These are phyloP conservation scores for Backusella parvicylindrica DNA, from an alignment of 192 early-diverging fungal species.

Conservation along the genomic window DNA sequence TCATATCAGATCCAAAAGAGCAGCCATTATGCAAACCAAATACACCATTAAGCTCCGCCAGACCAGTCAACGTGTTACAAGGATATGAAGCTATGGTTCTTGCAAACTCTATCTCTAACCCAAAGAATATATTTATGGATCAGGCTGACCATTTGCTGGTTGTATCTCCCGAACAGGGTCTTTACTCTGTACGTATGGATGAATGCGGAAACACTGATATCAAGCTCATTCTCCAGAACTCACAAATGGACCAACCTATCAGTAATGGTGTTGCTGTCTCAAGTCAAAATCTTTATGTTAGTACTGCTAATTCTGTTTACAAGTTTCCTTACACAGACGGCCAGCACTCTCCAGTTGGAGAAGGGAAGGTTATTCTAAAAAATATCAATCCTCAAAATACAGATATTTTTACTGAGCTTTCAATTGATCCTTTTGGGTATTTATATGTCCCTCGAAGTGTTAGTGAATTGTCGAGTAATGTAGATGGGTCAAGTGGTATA, in stretches of 20 bases:
- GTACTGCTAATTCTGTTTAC: conserved; percentile 19
- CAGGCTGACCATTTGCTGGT: conserved; percentile 26
- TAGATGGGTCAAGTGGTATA: background rate
- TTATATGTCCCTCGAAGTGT: conserved; percentile 19
- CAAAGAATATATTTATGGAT: conserved; percentile 20
- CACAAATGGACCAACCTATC: background rate
- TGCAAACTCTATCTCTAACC: conserved; percentile 17
- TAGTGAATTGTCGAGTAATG: background rate
- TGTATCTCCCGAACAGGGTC: conserved; percentile 6
- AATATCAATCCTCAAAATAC: conserved; percentile 15
- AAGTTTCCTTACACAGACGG: conserved; percentile 28
- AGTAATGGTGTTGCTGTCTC: conserved; percentile 16
- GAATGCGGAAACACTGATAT: conserved; percentile 23
- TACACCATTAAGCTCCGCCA: background rate
- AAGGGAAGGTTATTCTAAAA: conserved; percentile 6
- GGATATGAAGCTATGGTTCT: conserved; percentile 29
- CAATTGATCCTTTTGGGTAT: conserved; percentile 28
- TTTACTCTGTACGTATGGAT: conserved; percentile 32
- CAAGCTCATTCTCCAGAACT: conserved; percentile 3
- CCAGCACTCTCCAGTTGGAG: conserved; percentile 19
- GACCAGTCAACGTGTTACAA: conserved; percentile 6
- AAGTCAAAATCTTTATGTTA: conserved; percentile 17
- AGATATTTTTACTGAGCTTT: conserved; percentile 8
- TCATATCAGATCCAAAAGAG: conserved; percentile 12
- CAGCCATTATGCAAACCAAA: conserved; percentile 24